Conservation (phyloP, 139 green algal genomes). For the Chlamydomonas schloesseri region DNA sequence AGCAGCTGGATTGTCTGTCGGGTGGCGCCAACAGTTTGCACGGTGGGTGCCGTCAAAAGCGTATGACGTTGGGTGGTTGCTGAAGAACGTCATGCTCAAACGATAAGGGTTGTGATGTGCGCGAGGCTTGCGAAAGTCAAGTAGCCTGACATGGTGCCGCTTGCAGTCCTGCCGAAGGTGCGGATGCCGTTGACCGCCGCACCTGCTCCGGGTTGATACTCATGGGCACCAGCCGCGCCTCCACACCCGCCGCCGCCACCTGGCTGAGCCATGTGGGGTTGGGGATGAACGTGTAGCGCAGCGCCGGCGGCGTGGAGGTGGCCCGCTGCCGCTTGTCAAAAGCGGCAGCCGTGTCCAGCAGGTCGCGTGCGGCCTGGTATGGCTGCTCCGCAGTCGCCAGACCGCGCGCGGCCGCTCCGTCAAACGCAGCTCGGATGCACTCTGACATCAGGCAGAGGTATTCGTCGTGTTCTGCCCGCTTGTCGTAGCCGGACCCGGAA, state of each 20-base stretch:
- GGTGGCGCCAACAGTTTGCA: too few relatives aligned
- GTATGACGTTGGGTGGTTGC: too few relatives aligned
- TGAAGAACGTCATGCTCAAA: too few relatives aligned
- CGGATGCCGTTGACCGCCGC: too few relatives aligned
- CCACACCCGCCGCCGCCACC: not conserved
- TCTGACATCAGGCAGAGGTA: conserved; percentile 19
- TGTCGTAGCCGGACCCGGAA: not conserved
- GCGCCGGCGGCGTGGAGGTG: not conserved
- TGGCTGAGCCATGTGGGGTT: conserved; percentile 8
- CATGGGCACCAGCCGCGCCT: too few relatives aligned
- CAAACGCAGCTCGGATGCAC: conserved; percentile 17
- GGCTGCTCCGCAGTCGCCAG: not conserved
- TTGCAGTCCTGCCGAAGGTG: too few relatives aligned
- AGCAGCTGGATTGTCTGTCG: not conserved
- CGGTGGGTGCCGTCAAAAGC: too few relatives aligned
- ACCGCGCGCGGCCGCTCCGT: not conserved
- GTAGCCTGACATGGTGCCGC: too few relatives aligned
- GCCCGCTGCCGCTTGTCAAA: conserved; percentile 26
- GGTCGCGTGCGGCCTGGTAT: not conserved
- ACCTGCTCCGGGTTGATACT: too few relatives aligned
- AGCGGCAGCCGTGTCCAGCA: not conserved
- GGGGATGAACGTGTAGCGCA: conserved; percentile 26
- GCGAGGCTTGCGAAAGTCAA: too few relatives aligned
- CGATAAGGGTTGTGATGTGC: too few relatives aligned
- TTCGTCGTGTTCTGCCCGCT: conserved; percentile 1